Evolutionary conservation across 306 rosid genomes (phyloP).

Genomic region (Ziziphus jujuba): DNA sequence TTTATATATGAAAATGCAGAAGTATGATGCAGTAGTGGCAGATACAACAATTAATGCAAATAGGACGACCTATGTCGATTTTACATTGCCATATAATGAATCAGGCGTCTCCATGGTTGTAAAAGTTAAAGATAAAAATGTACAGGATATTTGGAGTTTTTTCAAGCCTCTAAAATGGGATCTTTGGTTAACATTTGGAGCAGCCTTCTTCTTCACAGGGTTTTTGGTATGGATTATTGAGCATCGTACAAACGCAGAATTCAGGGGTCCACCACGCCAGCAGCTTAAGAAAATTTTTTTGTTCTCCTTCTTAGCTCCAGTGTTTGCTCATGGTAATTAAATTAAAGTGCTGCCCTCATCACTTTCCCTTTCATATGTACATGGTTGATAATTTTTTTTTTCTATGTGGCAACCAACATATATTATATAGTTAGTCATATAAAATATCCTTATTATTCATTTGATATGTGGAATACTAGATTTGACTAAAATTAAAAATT

Average conservation of each 20-base stretch:
- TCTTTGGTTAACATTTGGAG: slow-evolving; percentile 38
- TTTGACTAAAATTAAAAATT: too few species aligned
- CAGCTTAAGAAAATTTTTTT: slow-evolving; percentile 30
- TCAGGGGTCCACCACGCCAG: slow-evolving; percentile 24
- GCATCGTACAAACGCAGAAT: slow-evolving; percentile 30
- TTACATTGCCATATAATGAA: slow-evolving; percentile 39
- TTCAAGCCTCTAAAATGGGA: slow-evolving; percentile 38
- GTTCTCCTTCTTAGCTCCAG: slow-evolving; percentile 43
- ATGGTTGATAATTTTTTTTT: too few species aligned
- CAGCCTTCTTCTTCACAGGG: slow-evolving; percentile 30
- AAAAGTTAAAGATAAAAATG: slow-evolving; percentile 19
- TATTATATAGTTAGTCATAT: too few species aligned
- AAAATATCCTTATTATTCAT: too few species aligned
- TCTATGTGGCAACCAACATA: too few species aligned
- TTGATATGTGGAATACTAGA: too few species aligned
- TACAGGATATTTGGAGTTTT: slow-evolving; percentile 53
- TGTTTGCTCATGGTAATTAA: slow-evolving; percentile 41
- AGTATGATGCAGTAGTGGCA: slow-evolving; percentile 39
- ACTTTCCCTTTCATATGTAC: too few species aligned
- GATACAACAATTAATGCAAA: slow-evolving; percentile 43
- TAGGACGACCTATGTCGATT: slow-evolving; percentile 38
- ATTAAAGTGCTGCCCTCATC: too few species aligned
- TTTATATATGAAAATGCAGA: slow-evolving; percentile 11
- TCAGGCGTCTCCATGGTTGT: slow-evolving; percentile 46
- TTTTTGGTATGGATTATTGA: slow-evolving; percentile 37